Base-by-base conservation (phyloP, 805 yeast genomes). In the Ogataea methylovora region DNA sequence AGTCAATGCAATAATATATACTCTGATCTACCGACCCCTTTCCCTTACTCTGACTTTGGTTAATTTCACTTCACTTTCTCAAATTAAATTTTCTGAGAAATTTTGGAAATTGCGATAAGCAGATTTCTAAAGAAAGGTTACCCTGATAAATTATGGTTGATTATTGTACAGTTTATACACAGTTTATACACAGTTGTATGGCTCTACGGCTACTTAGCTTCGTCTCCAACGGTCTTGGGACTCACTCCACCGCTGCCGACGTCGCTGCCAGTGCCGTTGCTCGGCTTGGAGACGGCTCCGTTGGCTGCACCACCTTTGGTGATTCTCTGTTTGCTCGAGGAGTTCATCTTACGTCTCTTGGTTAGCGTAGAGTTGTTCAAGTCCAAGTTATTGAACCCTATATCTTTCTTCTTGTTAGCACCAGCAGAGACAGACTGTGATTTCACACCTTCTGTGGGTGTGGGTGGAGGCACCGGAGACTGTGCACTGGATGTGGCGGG, bases 331-430 rank as follows among this genome's bases (percentile, higher is more conserved):
- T 30, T 40, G 10, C 33, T 5, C 10, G 24, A 32, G 8, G 30
- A 20, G 8, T 47, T 44, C 37, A 43, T 36, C 30, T 45, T 52
- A 39, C 66, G 46, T 38, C 66, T 44, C 35, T 60, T 60, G 18
- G 49, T 57, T 31, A 60, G 35, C 1, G 63, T 49, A 0, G 62
- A 55, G 35, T 56, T 61, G 5, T 61, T 50, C 12, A 60, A 25
- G 24, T 60, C 65, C 20, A 60, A 37, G 46, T 41, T 8, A 36
- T 45, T 24, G 33, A 41, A 21, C 20, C 40, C 37, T 4, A 27
- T 24, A n/a, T 29, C 38, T 17, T 43, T 42, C 19, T 33, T 39
- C 38, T 38, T 31, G 35, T 40, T 44, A 11, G 20, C 28, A 6
- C 19, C 21, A n/a, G 19, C 14, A 17, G 30, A 13, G 24, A 26